Conservation (phyloP, 371 early-diverging fungal species). For the Rhizopus microsporus region DNA sequence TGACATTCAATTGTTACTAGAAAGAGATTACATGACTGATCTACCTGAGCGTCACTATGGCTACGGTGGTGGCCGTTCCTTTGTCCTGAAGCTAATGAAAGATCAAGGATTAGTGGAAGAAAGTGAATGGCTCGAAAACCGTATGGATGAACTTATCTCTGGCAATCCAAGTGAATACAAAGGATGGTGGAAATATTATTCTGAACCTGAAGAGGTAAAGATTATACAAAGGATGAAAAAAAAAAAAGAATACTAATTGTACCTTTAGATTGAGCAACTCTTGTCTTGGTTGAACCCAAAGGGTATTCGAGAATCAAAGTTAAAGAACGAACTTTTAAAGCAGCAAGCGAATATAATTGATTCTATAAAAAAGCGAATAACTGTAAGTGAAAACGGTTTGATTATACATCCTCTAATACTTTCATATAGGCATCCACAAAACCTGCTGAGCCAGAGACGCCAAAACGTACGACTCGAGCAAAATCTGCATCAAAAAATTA, state of each 20-base stretch:
- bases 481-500: too few relatives aligned
- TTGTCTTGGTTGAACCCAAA: constrained; percentile 51
- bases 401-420: too few relatives aligned
- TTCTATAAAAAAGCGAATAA: constrained; percentile 41
- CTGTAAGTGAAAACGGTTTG: constrained; percentile 15
- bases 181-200: constrained; percentile 53
- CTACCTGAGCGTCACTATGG: constrained; percentile 41
- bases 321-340: constrained; percentile 38
- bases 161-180: constrained; percentile 10
- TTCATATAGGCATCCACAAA: too few relatives aligned
- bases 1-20: constrained; percentile 52
- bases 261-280: constrained; percentile 42
- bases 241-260: neutral
- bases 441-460: too few relatives aligned
- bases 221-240: neutral
- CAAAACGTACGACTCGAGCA: too few relatives aligned
- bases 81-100: constrained; percentile 42
- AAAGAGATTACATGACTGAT: constrained; percentile 34
- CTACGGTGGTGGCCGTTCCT: constrained; percentile 43
- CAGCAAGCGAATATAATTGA: constrained; percentile 39
- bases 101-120: constrained; percentile 46
- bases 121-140: constrained; percentile 41
- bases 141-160: constrained; percentile 23
- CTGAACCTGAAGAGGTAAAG: constrained; percentile 51
- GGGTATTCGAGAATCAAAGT: constrained; percentile 44